Conservation (phyloP, 2,329 filamentous ascomycete species). For the Botrytis fabae region DNA sequence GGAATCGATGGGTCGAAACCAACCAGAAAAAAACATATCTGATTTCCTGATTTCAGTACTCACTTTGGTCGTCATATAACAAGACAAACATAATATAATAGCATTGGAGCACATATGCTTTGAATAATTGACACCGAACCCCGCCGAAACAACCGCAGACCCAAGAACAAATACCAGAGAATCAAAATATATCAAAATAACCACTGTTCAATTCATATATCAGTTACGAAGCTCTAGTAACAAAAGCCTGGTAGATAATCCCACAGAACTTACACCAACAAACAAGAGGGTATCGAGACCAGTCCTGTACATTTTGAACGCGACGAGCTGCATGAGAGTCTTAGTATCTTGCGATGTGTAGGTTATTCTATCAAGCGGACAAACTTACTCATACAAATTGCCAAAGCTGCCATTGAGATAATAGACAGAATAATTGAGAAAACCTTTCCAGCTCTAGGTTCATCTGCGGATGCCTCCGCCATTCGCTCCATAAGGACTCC, state of each 20-base stretch:
- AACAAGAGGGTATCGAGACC: constrained; percentile 33
- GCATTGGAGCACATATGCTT: constrained; percentile 55
- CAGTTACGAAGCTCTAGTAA: background rate
- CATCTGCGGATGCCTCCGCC: constrained; percentile 17
- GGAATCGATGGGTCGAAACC: no score
- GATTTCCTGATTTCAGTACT: background rate
- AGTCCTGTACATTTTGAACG: constrained; percentile 34
- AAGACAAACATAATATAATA: constrained; percentile 60
- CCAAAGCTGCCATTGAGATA: constrained; percentile 31
- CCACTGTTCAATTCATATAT: constrained; percentile 46
- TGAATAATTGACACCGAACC: constrained; percentile 56
- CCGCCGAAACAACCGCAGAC: constrained; percentile 57
- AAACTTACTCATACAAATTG: constrained; percentile 34
- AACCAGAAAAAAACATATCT: background rate
- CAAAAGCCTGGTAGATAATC: background rate
- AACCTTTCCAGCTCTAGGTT: constrained; percentile 29
- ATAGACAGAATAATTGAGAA: constrained; percentile 31
- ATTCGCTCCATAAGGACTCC: background rate
- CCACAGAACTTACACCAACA: constrained; percentile 34
- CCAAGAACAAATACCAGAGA: constrained; percentile 61
- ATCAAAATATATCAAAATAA: constrained; percentile 60
- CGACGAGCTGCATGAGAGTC: constrained; percentile 29
- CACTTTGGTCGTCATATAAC: constrained; percentile 65
- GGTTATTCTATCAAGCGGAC: background rate
- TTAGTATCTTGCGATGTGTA: background rate